Conservation (phyloP, 805 yeast species). For the Sugiyamaella boreocaroliniensis region DNA sequence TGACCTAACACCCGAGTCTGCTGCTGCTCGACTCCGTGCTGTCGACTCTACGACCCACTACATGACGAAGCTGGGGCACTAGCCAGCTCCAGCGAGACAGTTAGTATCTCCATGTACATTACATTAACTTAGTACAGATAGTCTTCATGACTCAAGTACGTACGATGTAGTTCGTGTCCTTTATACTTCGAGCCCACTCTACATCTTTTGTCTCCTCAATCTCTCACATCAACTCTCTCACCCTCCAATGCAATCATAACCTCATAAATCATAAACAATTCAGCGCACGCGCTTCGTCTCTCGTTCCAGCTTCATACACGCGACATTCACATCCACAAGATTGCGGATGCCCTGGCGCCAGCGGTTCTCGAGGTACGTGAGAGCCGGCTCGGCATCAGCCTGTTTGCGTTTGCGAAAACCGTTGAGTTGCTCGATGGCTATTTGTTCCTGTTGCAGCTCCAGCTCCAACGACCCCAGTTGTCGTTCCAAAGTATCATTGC, state of each 20-base stretch:
- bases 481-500: constrained; percentile 26
- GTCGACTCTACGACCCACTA: constrained; percentile 18
- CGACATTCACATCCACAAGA: constrained; percentile 20
- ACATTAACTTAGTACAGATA: not conserved
- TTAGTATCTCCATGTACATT: not conserved
- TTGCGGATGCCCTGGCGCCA: constrained; percentile 18
- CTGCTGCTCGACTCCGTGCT: constrained; percentile 47
- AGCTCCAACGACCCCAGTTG: constrained; percentile 18
- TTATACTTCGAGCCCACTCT: no score
- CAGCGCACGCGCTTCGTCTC: constrained; percentile 5
- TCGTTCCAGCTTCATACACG: constrained; percentile 11
- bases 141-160: not conserved
- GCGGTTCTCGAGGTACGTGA: constrained; percentile 18
- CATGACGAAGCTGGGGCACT: not conserved
- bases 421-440: constrained; percentile 15
- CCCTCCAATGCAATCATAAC: not conserved
- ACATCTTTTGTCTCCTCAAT: no score
- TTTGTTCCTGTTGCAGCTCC: constrained; percentile 13
- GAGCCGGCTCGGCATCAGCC: constrained; percentile 15
- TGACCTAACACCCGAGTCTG: constrained; percentile 60
- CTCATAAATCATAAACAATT: not conserved
- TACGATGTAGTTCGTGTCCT: not conserved
- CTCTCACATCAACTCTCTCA: no score
- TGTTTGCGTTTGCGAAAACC: constrained; percentile 16
- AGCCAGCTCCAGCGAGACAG: not conserved